Base-by-base conservation (phyloP, 2,329 filamentous ascomycete genomes). In the Immersiporthe knoxdaviesiana region DNA sequence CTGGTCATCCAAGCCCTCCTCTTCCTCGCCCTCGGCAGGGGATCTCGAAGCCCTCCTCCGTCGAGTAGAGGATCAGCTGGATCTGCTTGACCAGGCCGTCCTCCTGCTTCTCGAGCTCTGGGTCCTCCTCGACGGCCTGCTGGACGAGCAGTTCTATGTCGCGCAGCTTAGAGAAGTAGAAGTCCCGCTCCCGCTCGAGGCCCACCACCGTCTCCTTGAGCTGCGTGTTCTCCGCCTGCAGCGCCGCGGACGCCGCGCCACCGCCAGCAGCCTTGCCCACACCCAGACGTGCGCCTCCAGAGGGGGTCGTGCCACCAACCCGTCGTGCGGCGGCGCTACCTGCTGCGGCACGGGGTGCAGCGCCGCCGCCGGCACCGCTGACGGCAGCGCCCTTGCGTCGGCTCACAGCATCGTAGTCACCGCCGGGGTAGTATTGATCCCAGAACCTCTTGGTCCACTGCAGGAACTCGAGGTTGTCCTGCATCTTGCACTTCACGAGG, bases 401-500 rank as follows among this genome's bases (percentile, higher is more conserved):
- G 67, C 86, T 85, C 35, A 97, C 87, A 14, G 96, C 93, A 79
- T 99, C 96, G 84, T 99, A 99, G 73, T 98, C 96, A 76, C 96
- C 94, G 70, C 96, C 96, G 10, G 96, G 96, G 82, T 93, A 99
- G 85, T 97, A 94, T 79, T 97, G 93, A 78, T 99, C 96, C 96
- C 96, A 99, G 84, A 94, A 97, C 75, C 88, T 87, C 88, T 99
- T 99, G 70, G 91, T 91, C 92, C 94, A 99, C 83, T 99, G 96
- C 71, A 99, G 86, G 80, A 99, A 99, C 79, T 98, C 96, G 76
- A 99, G 92, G 84, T 99, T 99, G 82, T 99, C 96, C 87, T 99
- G 96, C 95, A 99, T 99, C 86, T 97, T 97, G 87, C 96, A 99
- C 82, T 98, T 99, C 76, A 96, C 89, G 70, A 99, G 90, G 69